Evolutionary conservation across 1,139 yeast genomes (phyloP).

Genomic region (Saccharomyces pastorianus): DNA sequence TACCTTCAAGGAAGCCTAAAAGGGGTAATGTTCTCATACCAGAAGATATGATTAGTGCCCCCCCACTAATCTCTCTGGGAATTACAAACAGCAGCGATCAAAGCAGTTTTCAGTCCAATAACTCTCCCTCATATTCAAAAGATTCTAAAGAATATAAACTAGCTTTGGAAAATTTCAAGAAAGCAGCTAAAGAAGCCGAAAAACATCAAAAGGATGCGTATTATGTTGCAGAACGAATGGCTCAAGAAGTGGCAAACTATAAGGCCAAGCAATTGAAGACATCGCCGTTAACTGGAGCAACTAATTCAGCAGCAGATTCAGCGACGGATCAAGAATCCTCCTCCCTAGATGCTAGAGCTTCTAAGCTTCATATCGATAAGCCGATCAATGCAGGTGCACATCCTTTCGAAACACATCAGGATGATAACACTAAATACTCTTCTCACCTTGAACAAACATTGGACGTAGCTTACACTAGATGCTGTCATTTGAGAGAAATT

Average conservation of each 20-base stretch:
- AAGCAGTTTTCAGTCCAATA: neutral
- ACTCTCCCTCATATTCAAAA: slow-evolving; percentile 33
- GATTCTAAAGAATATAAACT: slow-evolving; percentile 42
- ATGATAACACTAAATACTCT: neutral
- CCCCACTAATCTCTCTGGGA: slow-evolving; percentile 59
- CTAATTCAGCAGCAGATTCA: slow-evolving; percentile 1
- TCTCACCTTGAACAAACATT: slow-evolving; percentile 38
- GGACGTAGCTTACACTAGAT: slow-evolving; percentile 63
- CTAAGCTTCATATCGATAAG: slow-evolving; percentile 41
- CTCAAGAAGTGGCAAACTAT: slow-evolving; percentile 48
- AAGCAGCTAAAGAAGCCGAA: slow-evolving; percentile 50
- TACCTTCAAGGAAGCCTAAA: slow-evolving; percentile 79
- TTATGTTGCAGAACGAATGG: slow-evolving; percentile 55
- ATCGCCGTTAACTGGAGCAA: slow-evolving; percentile 4
- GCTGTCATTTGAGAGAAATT: slow-evolving; percentile 68
- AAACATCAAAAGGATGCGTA: slow-evolving; percentile 72
- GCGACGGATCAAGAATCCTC: slow-evolving; percentile 12
- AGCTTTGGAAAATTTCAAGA: slow-evolving; percentile 51
- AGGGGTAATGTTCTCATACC: slow-evolving; percentile 75
- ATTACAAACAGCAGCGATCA: slow-evolving; percentile 35
- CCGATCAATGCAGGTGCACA: slow-evolving; percentile 65
- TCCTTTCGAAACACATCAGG: slow-evolving; percentile 35
- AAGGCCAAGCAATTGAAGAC: slow-evolving; percentile 6
- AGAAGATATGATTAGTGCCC: slow-evolving; percentile 52
- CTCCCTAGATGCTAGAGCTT: slow-evolving; percentile 28